Conservation (phyloP, 1,139 yeast genomes). For the Suhomyces taliae region DNA sequence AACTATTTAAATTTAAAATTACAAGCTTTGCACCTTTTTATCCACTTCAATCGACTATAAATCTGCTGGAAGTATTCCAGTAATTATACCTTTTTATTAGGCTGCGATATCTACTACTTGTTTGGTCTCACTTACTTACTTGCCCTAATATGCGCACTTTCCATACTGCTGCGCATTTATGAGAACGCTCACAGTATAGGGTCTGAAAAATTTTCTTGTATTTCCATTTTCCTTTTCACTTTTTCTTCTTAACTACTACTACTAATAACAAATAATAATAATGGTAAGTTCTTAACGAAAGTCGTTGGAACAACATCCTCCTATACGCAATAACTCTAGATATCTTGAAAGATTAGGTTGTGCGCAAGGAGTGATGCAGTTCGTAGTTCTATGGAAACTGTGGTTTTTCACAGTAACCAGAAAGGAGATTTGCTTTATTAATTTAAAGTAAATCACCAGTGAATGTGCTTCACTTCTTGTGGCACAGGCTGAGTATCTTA, state of each 20-base stretch:
- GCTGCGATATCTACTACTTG: too few relatives aligned
- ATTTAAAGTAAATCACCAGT: constrained; percentile 1
- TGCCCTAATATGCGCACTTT: background rate
- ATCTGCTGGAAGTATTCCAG: too few relatives aligned
- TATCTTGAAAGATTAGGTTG: constrained; percentile 24
- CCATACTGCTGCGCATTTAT: background rate
- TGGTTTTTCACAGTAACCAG: background rate
- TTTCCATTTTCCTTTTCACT: background rate
- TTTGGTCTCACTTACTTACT: background rate
- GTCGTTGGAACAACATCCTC: constrained; percentile 34
- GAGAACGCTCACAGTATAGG: background rate
- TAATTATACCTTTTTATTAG: background rate
- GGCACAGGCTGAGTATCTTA: constrained; percentile 49
- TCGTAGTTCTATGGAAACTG: constrained; percentile 9
- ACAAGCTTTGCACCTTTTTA: too few relatives aligned
- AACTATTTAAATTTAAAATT: too few relatives aligned
- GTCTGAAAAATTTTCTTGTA: constrained; percentile 1
- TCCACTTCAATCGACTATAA: too few relatives aligned
- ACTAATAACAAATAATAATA: constrained; percentile 6
- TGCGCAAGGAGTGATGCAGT: constrained; percentile 38
- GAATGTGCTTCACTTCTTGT: constrained; percentile 41
- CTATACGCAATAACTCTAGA: constrained; percentile 19
- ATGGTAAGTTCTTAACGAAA: constrained; percentile 31
- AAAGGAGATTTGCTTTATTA: background rate
- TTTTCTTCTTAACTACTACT: constrained; percentile 1